Base-by-base conservation (phyloP, 179 eudicot genomes). In the Actinidia chinensis region DNA sequence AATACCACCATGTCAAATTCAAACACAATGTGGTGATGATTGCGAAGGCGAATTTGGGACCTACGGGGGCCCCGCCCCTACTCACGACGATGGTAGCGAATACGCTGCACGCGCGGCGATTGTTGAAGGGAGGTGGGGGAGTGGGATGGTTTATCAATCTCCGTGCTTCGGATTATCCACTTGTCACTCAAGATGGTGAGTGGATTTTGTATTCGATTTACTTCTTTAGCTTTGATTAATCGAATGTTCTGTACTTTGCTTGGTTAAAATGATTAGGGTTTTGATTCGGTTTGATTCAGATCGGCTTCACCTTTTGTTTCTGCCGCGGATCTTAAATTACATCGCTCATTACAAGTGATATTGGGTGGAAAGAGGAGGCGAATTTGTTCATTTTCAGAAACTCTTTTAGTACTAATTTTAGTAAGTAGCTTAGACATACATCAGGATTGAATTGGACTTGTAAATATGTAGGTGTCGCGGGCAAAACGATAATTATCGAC, bases 71-170 rank as follows among this genome's bases (percentile, higher is more conserved):
- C 98, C 0, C n/a, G n/a, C n/a, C n/a, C n/a, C n/a, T n/a, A n/a
- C n/a, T n/a, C n/a, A n/a, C n/a, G n/a, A 94, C 98, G 0, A 94
- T 94, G 98, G 98, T 94, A 48, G 91, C 97, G 2, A 94, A 94
- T 75, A 94, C 98, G 2, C 88, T 94, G 17, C 98, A 94, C 74
- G 97, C 98, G 97, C 98, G 14, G 93, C 97, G 5, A 86, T 85
- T 94, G 89, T 64, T 94, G 74, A 85, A 58, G 79, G 80, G 86
- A 12, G 97, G 91, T 59, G 96, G 93, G 6, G 83, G 89, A 28
- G 92, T 97, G 98, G 98, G 92, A 81, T 93, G 98, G 98, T 93
- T 93, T 83, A 94, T 94, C 63, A 94, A 92, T 87, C 95, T 92
- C 74, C 92, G 98, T 80, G 95, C 96, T 56, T 85, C 93, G 4